A percentile compares a stretch with the other conserved stretches of the same genome.
These are phyloP conservation scores for Anisogramma anomala DNA, from an alignment of 2,329 filamentous ascomycete genomes.

Conservation along the genomic window DNA sequence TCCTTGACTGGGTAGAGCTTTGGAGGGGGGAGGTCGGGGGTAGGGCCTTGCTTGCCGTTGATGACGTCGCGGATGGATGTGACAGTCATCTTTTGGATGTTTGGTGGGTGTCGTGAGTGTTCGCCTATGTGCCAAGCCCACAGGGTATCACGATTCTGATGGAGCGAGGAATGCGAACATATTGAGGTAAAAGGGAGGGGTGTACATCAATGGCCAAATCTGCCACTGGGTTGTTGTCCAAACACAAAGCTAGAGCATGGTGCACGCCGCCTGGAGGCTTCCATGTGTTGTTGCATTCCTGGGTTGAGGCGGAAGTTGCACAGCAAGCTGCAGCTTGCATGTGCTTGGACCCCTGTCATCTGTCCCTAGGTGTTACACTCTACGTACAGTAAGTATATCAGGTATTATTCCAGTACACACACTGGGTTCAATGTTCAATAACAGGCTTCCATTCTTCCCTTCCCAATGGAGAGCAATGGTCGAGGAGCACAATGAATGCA, in stretches of 20 bases:
- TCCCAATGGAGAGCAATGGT: not conserved
- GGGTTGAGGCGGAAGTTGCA: constrained; percentile 1
- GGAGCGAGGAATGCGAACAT: constrained; percentile 5
- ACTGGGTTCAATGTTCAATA: too few relatives aligned
- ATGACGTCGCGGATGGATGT: constrained; percentile 35
- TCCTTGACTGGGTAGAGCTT: constrained; percentile 52
- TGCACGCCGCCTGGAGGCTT: constrained; percentile 3
- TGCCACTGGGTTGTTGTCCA: too few relatives aligned
- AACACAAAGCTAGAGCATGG: not conserved
- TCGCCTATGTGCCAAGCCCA: not conserved
- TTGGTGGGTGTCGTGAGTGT: not conserved
- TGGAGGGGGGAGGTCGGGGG: constrained; percentile 39
- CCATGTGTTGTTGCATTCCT: not conserved
- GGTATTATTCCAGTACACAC: too few relatives aligned
- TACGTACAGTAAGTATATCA: not conserved
- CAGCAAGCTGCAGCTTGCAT: constrained; percentile 6
- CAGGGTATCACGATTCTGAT: constrained; percentile 8
- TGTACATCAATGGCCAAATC: not conserved
- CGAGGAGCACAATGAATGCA: not conserved
- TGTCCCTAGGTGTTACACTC: not conserved
- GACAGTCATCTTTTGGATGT: constrained; percentile 17
- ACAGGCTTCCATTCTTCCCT: not conserved
- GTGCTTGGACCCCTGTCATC: not conserved
- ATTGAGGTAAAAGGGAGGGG: not conserved
- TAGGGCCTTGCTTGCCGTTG: constrained; percentile 26